Base-by-base conservation (phyloP, 176 grass and related monocot genomes). In the Aegilops bicornis region DNA sequence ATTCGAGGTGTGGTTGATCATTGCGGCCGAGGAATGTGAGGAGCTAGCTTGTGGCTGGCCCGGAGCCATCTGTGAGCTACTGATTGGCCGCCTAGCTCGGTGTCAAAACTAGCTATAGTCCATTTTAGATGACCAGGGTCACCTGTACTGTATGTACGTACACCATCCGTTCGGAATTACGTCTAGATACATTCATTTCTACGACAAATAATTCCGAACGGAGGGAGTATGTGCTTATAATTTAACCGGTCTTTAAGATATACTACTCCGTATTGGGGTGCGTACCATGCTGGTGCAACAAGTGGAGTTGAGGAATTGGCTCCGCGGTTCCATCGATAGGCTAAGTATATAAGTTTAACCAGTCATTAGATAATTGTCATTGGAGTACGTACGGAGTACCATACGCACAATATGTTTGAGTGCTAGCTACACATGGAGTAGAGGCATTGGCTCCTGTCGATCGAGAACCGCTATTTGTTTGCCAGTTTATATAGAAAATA, bases 191-290 rank as follows among this genome's bases (percentile, higher is more conserved):
- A 27, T 27, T 1, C 27, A 27, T 27, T 27, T 27, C 27, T 27
- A 27, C 27, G 27, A 27, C 1, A 27, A 27, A 1, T 27, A 27
- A 27, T 27, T 27, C 27, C 27, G 27, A 27, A 27, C 27, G 27
- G 27, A 27, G 27, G 27, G 27, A 9, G 4, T 32, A 32, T 4
- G 45, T 48, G 45, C 45, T 48, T 14, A 52, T 47, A 64, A 37
- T 74, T 66, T 85, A 78, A 65, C 66, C 59, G 36, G 66, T 69
- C 40, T 37, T 84, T 17, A n/a, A 27, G 25, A n/a, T 68, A 76
- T 13, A 12, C 14, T 5, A 6, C 81, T 39, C 6, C 36, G 36
- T 39, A 40, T 86, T 82, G 14, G 27, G 23, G 36, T n/a, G 6
- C 3, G 31, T 82, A 82, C 43, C 45, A 25, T 56, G 56, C 22